Evolutionary conservation across 169 alveolate species (phyloP).

Genomic region (Plasmodium vivax): DNA sequence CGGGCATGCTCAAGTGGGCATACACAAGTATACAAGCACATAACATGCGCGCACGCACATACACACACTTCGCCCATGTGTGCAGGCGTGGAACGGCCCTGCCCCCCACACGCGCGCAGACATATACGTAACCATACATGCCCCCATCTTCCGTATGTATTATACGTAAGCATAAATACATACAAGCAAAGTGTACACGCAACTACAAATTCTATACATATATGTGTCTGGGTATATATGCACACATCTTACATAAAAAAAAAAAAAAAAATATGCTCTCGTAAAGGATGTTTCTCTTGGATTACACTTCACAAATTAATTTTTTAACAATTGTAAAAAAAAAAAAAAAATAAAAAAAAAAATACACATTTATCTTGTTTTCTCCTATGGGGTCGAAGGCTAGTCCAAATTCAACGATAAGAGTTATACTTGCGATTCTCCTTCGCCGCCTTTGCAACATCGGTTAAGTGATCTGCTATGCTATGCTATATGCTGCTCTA

Average conservation of each 20-base stretch:
- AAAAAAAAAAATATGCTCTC: neutral
- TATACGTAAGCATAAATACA: slow-evolving; percentile 15
- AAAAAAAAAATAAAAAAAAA: too few species aligned
- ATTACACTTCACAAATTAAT: neutral
- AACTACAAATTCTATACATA: slow-evolving; percentile 9
- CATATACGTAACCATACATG: neutral
- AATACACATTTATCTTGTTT: neutral
- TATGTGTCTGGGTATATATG: neutral
- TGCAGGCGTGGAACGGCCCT: neutral
- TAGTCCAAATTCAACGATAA: neutral
- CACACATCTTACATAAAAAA: neutral
- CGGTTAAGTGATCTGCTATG: neutral
- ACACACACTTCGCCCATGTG: neutral
- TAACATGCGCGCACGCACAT: neutral
- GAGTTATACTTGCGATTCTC: neutral
- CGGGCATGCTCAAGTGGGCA: neutral
- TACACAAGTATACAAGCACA: neutral
- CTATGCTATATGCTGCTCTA: too few species aligned
- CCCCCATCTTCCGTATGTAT: neutral
- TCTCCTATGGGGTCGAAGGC: neutral
- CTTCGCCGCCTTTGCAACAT: neutral
- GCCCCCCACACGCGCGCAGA: neutral
- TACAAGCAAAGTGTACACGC: neutral
- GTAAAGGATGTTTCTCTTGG: neutral
- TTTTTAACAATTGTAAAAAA: neutral